A percentile compares a stretch with the other conserved stretches of the same genome.
Conservation (phyloP, 192 early-diverging fungal species). For the Globomyces pollinis-pini region DNA sequence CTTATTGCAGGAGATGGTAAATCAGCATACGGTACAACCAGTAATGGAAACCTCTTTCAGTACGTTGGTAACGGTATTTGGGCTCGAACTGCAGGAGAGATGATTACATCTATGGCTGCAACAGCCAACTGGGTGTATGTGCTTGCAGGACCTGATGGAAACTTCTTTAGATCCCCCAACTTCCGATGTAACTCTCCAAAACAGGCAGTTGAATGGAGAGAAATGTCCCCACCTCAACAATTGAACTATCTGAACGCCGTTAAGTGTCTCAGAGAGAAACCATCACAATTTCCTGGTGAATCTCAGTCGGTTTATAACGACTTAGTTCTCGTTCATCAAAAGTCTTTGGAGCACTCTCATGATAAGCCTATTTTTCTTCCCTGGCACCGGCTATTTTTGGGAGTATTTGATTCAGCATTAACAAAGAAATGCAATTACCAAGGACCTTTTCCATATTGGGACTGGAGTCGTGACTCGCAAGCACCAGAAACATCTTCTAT, state of each 20-base stretch:
- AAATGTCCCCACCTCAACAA: slow-evolving; percentile 10
- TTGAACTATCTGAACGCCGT: slow-evolving; percentile 10
- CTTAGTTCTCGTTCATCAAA: background rate
- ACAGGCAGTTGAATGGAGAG: slow-evolving; percentile 14
- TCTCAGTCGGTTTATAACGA: background rate
- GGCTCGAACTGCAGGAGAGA: too few species aligned
- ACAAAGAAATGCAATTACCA: slow-evolving; percentile 13
- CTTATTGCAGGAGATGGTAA: too few species aligned
- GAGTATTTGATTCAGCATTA: slow-evolving; percentile 15
- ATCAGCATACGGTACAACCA: too few species aligned
- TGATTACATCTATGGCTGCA: too few species aligned
- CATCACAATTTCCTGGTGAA: slow-evolving; percentile 1
- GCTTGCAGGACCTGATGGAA: too few species aligned
- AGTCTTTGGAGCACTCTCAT: background rate
- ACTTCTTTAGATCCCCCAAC: too few species aligned
- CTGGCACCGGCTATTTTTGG: slow-evolving; percentile 28
- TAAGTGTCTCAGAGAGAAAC: slow-evolving; percentile 12
- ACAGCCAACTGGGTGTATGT: too few species aligned
- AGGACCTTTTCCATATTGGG: slow-evolving; percentile 55
- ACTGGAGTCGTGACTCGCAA: slow-evolving; percentile 51
- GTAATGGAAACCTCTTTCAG: too few species aligned
- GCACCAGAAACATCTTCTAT: slow-evolving; percentile 20
- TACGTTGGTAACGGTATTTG: too few species aligned
- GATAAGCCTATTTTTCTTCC: slow-evolving; percentile 19
- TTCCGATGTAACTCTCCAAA: background rate